Conservation (phyloP, 352 stramenopile species). For the Pilasporangium apinafurcum region DNA sequence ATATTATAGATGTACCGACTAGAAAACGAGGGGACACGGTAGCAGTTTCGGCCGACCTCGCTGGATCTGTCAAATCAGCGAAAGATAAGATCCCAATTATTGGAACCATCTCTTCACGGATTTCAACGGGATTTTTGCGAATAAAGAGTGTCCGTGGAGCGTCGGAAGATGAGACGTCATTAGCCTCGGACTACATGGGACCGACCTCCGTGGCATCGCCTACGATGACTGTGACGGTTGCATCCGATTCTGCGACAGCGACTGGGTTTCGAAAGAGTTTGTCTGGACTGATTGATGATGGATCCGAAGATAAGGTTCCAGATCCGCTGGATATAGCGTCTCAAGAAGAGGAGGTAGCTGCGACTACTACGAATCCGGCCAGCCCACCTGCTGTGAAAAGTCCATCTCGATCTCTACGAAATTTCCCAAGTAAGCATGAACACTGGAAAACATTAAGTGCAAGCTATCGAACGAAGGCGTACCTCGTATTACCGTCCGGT, state of each 20-base stretch:
- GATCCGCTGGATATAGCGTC: slow-evolving; percentile 7
- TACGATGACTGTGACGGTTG: slow-evolving; percentile 6
- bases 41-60: slow-evolving; percentile 20
- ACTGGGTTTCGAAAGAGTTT: slow-evolving; percentile 10
- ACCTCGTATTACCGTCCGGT: slow-evolving; percentile 67
- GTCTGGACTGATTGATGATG: slow-evolving; percentile 8
- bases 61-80: slow-evolving; percentile 51
- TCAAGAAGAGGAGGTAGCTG: slow-evolving; percentile 4
- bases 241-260: slow-evolving; percentile 6
- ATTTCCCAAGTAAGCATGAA: slow-evolving; percentile 36
- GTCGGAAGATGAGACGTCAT: slow-evolving; percentile 5
- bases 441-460: slow-evolving; percentile 62
- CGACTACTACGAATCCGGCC: neutral
- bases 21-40: slow-evolving; percentile 7
- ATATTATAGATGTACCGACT: no score
- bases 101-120: slow-evolving; percentile 65
- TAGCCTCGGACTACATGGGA: neutral
- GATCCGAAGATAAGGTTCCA: no score
- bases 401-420: slow-evolving; percentile 20
- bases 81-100: slow-evolving; percentile 51
- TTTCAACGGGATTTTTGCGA: slow-evolving; percentile 61
- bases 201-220: no score
- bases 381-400: neutral
- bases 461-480: slow-evolving; percentile 70
- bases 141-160: slow-evolving; percentile 18